Conservation (phyloP, 2,329 filamentous ascomycete genomes). For the Fusarium pilosicola region DNA sequence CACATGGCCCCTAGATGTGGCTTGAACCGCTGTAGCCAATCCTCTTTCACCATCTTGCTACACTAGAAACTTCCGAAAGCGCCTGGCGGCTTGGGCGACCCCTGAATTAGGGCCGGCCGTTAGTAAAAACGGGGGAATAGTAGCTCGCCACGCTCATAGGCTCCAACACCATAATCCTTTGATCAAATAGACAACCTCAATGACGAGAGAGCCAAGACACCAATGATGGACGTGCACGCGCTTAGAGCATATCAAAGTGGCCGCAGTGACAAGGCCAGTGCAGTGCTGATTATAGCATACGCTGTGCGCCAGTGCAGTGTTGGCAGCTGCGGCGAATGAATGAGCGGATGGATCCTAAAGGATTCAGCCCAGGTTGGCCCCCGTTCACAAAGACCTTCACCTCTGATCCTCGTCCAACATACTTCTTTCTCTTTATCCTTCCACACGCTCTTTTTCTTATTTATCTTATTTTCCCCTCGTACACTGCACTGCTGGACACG, state of each 20-base stretch:
- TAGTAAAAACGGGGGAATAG: conserved; percentile 1
- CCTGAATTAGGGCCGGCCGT: conserved; percentile 17
- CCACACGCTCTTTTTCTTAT: conserved; percentile 34
- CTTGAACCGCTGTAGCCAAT: conserved; percentile 26
- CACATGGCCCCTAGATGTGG: conserved; percentile 16
- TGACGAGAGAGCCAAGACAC: conserved; percentile 3
- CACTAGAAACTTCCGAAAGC: conserved; percentile 25
- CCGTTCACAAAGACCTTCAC: conserved; percentile 36
- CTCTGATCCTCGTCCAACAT: conserved; percentile 35
- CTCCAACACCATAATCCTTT: conserved; percentile 28
- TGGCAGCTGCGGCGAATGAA: not conserved
- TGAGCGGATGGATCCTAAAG: not conserved
- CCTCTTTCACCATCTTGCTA: conserved; percentile 34
- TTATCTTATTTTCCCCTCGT: conserved; percentile 11
- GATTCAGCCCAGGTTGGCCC: conserved; percentile 22
- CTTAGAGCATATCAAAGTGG: conserved; percentile 1
- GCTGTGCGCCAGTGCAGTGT: not conserved
- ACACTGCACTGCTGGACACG: conserved; percentile 48
- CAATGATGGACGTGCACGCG: conserved; percentile 15
- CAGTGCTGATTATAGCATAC: not conserved
- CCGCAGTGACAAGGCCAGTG: not conserved
- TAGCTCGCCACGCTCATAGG: not conserved
- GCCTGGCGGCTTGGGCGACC: conserved; percentile 22
- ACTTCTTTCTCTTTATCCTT: conserved; percentile 36
- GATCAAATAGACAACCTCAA: conserved; percentile 13